Evolutionary conservation across 306 rosid species (phyloP).

Genomic region (Quercus variabilis): DNA sequence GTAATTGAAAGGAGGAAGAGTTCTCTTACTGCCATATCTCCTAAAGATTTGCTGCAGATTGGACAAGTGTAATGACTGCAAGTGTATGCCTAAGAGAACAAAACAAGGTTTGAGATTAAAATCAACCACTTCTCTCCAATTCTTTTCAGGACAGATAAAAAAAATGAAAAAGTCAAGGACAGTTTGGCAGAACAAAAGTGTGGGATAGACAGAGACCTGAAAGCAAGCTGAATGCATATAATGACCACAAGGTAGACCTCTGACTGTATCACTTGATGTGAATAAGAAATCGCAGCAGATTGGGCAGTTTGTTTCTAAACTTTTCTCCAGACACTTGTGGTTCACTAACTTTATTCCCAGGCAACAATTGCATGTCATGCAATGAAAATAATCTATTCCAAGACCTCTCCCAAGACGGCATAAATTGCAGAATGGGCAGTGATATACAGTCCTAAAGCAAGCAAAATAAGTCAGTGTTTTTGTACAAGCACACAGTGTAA

Average conservation of each 20-base stretch:
- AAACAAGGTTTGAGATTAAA: conserved; percentile 30
- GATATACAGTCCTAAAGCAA: conserved; percentile 51
- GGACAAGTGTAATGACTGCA: conserved; percentile 97
- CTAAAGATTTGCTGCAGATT: conserved; percentile 98
- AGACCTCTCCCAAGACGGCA: conserved; percentile 98
- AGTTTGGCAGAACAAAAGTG: neutral
- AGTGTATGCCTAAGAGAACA: conserved; percentile 78
- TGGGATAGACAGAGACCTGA: conserved; percentile 56
- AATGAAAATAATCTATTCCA: conserved; percentile 90
- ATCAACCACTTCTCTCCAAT: conserved; percentile 11
- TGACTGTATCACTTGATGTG: conserved; percentile 94
- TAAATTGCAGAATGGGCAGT: conserved; percentile 97
- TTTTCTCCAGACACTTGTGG: conserved; percentile 96
- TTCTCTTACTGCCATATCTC: conserved; percentile 93
- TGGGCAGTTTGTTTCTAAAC: conserved; percentile 96
- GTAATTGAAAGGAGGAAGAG: conserved; percentile 9
- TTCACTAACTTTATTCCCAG: conserved; percentile 73
- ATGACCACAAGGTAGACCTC: conserved; percentile 96
- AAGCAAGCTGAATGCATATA: conserved; percentile 99
- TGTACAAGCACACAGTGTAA: neutral
- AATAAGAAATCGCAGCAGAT: conserved; percentile 93
- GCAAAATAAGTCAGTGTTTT: neutral
- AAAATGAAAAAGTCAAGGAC: neutral
- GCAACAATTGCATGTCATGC: conserved; percentile 99
- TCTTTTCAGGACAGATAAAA: neutral